Evolutionary conservation across 1,284 basidiomycete genomes (phyloP).

Genomic region (Coniophora puteana): DNA sequence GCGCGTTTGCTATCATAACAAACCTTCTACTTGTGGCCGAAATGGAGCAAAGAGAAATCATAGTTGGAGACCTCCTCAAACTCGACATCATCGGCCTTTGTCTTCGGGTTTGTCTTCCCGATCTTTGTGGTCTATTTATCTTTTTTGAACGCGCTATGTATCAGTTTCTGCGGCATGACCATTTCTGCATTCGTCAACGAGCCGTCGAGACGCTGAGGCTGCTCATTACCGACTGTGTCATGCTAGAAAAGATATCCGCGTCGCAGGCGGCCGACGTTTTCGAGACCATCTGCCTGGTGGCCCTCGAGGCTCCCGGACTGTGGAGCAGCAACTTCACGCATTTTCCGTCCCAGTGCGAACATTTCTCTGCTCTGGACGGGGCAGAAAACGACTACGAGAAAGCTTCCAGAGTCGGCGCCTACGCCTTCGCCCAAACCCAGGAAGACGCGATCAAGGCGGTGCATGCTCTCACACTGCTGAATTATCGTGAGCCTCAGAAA

Average conservation of each 20-base stretch:
- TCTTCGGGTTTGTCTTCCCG: too few relatives aligned
- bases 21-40: too few relatives aligned
- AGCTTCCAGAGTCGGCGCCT: slow-evolving; percentile 3
- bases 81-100: too few relatives aligned
- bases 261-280: slow-evolving; percentile 16
- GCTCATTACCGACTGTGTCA: slow-evolving; percentile 13
- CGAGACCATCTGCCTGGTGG: slow-evolving; percentile 16
- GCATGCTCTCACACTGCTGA: slow-evolving; percentile 15
- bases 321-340: slow-evolving; percentile 12
- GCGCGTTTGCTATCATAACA: too few relatives aligned
- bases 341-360: slow-evolving; percentile 18
- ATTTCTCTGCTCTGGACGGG: slow-evolving; percentile 14
- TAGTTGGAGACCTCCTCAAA: too few relatives aligned
- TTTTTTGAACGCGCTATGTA: too few relatives aligned
- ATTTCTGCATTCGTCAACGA: too few relatives aligned
- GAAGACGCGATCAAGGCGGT: slow-evolving; percentile 22
- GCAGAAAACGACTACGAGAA: neutral
- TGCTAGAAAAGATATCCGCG: slow-evolving; percentile 15
- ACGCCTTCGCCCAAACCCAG: slow-evolving; percentile 23
- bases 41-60: too few relatives aligned
- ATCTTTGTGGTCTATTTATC: too few relatives aligned
- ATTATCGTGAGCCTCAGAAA: slow-evolving; percentile 16
- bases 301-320: slow-evolving; percentile 18
- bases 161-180: too few relatives aligned
- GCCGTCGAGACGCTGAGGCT: too few relatives aligned